Conservation (phyloP, 129 eudicot genomes). For the Ambrosia artemisiifolia region DNA sequence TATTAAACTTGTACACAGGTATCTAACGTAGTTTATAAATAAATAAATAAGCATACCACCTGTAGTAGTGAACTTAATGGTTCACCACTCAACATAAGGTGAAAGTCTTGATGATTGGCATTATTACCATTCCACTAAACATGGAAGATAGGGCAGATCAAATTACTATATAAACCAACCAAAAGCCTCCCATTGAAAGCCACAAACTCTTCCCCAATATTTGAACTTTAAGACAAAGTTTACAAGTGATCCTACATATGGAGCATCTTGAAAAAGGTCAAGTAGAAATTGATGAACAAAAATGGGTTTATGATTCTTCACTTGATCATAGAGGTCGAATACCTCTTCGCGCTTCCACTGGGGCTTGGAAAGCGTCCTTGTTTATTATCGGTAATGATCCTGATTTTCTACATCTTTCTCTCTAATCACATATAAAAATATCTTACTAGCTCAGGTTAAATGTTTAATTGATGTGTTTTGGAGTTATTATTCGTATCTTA, state of each 20-base stretch:
- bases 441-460: not conserved
- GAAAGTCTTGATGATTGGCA: not conserved
- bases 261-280: constrained; percentile 45
- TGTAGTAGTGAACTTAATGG: not conserved
- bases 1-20: too few relatives aligned
- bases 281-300: constrained; percentile 46
- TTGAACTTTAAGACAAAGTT: constrained; percentile 1
- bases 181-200: constrained; percentile 35
- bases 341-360: constrained; percentile 74
- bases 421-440: not conserved
- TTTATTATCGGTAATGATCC: constrained; percentile 56
- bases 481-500: not conserved
- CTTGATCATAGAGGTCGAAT: constrained; percentile 65
- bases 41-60: not conserved
- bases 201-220: constrained; percentile 23
- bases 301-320: constrained; percentile 76
- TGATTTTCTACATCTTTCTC: not conserved
- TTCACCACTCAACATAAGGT: not conserved
- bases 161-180: constrained; percentile 50
- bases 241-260: constrained; percentile 28
- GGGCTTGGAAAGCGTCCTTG: constrained; percentile 81
- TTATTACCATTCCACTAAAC: constrained; percentile 25
- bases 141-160: constrained; percentile 13
- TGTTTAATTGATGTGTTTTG: not conserved
- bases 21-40: not conserved